Base-by-base conservation (phyloP, 345 rosid species). In the Brassica nigra region DNA sequence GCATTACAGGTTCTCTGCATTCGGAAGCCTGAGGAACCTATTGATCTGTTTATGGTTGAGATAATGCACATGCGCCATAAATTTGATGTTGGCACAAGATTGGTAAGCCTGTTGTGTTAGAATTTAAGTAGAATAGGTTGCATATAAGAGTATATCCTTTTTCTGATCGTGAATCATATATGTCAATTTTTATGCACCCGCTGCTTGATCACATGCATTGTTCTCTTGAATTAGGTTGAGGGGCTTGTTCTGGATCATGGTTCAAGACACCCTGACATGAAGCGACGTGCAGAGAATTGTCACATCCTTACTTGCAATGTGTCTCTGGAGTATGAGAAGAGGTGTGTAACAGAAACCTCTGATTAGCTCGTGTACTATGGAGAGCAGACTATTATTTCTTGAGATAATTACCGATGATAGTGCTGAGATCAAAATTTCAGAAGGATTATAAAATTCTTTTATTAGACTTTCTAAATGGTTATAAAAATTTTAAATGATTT, bases 31-130 rank as follows among this genome's bases (percentile, higher is more conserved):
- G 92, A 91, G 83, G 99, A 95, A 81, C 85, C 88, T 42, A 87
- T 95, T 76, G 99, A 95, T 84, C 89, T 95, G 29, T 95, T 95
- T 80, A 95, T 95, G 99, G 99, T 95, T 80, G 99, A 95, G 88
- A 89, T 95, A 36, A 95, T 95, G 99, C 98, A 95, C 89, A 95
- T 95, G 99, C 94, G 94, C 57, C 98, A 95, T 74, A 95, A 92
- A 81, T 95, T 95, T 84, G 99, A 92, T 75, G 97, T 90, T 4
- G 98, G 92, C 82, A 95, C 99, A n/a, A 86, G 91, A 52, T 84
- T 95, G 90, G 99, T 91, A 87, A 42, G 85, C 59, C 7, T 70
- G 20, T 29, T 42, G 1, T 58, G 9, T 73, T 11, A 1, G 14
- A 44, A 20, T 59, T 44, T 28, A 1, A 1, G 10, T 23, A 23